phyloP scores from a whole-genome alignment of 345 rosid species.

The Hibiscus syriacus region DNA sequence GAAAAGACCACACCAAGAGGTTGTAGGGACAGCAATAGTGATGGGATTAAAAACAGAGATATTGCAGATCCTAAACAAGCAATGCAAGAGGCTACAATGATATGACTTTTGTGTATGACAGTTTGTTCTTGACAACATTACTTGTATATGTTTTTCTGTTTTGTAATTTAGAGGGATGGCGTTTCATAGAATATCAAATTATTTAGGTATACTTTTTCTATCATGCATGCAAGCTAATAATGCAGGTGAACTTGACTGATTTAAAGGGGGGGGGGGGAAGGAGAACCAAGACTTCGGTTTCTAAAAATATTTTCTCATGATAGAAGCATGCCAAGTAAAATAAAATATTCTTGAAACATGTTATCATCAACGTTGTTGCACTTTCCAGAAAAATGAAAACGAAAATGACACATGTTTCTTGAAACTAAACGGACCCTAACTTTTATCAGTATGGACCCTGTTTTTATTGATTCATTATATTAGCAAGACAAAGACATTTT shows the following conservation, averaged over 20 bases:
- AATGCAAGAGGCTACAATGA: background rate
- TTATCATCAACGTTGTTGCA: no score
- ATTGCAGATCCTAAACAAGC: no score
- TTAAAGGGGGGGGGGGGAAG: background rate
- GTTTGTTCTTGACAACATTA: background rate
- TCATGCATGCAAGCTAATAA: no score
- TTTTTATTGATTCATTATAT: background rate
- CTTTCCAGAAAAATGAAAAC: no score
- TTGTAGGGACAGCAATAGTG: background rate
- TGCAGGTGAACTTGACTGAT: background rate
- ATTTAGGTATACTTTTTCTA: background rate
- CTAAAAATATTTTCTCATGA: no score
- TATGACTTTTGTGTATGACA: background rate
- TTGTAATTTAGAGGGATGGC: background rate
- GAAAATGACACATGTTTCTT: no score
- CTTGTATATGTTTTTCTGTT: background rate
- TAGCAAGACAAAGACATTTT: background rate
- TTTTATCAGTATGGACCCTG: background rate
- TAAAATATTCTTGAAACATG: no score
- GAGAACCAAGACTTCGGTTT: no score
- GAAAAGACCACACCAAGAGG: background rate
- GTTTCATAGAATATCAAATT: background rate
- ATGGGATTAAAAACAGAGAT: background rate
- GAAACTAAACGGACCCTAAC: no score
- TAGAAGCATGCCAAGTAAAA: no score